Conservation (phyloP, 2,329 filamentous ascomycete species). For the Alternaria brassicicola region DNA sequence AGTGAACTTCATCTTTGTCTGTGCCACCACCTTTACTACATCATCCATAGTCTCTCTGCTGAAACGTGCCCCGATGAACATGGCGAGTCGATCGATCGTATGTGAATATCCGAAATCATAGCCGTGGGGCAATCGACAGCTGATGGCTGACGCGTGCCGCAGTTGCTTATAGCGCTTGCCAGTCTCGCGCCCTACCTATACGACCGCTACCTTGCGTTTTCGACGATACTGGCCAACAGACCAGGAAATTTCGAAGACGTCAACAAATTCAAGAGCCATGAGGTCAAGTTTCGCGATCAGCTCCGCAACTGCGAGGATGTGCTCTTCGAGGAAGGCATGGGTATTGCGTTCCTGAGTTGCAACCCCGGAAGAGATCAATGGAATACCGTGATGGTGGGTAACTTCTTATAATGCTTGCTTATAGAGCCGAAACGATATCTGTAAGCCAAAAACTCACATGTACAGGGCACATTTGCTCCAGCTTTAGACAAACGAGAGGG, state of each 20-base stretch:
- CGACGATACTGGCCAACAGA: constrained; percentile 26
- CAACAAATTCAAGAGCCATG: constrained; percentile 32
- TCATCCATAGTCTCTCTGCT: background rate
- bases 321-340: constrained; percentile 44
- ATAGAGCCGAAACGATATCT: background rate
- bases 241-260: constrained; percentile 28
- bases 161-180: constrained; percentile 23
- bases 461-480: constrained; percentile 39
- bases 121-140: background rate
- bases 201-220: constrained; percentile 32
- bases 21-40: background rate
- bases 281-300: constrained; percentile 44
- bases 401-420: background rate
- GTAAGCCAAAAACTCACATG: background rate
- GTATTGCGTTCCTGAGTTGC: constrained; percentile 52
- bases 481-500: constrained; percentile 12
- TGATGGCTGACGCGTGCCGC: background rate
- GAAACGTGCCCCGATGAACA: background rate
- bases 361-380: constrained; percentile 52
- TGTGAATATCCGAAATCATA: background rate
- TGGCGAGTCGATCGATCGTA: constrained; percentile 8
- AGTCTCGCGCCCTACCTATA: constrained; percentile 33
- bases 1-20: background rate
- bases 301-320: constrained; percentile 55
- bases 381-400: constrained; percentile 55